Evolutionary conservation across 352 stramenopile genomes (phyloP).

Genomic region (Phytopythium litorale): DNA sequence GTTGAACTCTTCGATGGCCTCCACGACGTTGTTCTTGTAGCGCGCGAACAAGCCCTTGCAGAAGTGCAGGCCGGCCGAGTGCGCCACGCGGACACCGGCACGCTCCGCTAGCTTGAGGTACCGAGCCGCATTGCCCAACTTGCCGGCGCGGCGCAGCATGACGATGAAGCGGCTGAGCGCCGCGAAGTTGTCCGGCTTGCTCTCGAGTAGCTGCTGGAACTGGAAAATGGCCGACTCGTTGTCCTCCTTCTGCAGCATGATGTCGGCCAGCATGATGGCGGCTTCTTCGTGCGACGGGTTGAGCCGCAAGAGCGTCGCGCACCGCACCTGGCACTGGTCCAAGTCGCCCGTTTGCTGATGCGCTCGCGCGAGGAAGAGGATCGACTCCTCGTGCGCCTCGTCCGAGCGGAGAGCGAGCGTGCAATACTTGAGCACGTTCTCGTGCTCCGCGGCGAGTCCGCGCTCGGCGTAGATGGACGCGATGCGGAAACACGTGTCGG

Average conservation of each 20-base stretch:
- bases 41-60: conserved; percentile 89
- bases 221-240: conserved; percentile 87
- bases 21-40: conserved; percentile 88
- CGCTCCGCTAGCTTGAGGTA: conserved; percentile 86
- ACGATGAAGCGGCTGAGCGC: conserved; percentile 86
- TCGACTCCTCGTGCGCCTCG: conserved; percentile 76
- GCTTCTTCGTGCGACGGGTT: conserved; percentile 84
- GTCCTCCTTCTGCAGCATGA: conserved; percentile 88
- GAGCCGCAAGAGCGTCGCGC: conserved; percentile 73
- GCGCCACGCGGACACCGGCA: conserved; percentile 53
- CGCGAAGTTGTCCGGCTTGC: conserved; percentile 88
- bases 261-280: conserved; percentile 88
- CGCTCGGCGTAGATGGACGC: conserved; percentile 58
- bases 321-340: conserved; percentile 86
- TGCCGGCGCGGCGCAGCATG: conserved; percentile 84
- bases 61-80: conserved; percentile 86
- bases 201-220: conserved; percentile 87
- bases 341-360: conserved; percentile 71
- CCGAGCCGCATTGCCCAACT: conserved; percentile 56
- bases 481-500: conserved; percentile 84
- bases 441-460: conserved; percentile 17
- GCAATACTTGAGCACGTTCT: conserved; percentile 81
- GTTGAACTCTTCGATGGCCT: conserved; percentile 92
- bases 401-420: conserved; percentile 74
- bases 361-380: conserved; percentile 78